Evolutionary conservation across 2,329 filamentous ascomycete genomes (phyloP).

Genomic region (Hymenotorrendiella dingleyae): DNA sequence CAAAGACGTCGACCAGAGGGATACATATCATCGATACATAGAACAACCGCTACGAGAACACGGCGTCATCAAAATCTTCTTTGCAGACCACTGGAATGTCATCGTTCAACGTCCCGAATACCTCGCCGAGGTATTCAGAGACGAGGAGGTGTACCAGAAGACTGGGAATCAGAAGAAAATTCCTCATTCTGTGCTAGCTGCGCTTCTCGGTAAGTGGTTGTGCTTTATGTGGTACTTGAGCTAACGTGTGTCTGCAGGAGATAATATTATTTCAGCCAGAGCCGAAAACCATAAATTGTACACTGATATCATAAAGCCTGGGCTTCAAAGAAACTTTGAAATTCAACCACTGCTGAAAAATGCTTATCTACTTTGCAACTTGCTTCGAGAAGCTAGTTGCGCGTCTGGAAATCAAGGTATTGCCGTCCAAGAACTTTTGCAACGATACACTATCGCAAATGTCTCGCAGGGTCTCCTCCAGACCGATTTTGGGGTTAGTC

Average conservation of each 20-base stretch:
- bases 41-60: constrained; percentile 1
- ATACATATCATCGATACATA: constrained; percentile 1
- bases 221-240: not conserved
- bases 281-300: constrained; percentile 1
- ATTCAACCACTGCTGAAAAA: not conserved
- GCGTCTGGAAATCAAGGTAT: constrained; percentile 1
- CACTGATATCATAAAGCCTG: constrained; percentile 2
- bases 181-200: constrained; percentile 2
- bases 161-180: constrained; percentile 9
- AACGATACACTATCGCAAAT: constrained; percentile 8
- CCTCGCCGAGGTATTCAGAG: constrained; percentile 5
- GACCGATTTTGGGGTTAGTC: constrained; percentile 4
- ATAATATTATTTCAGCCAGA: constrained; percentile 6
- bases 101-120: constrained; percentile 2
- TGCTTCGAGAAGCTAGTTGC: not conserved
- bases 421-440: constrained; percentile 2
- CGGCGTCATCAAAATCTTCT: constrained; percentile 6
- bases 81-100: constrained; percentile 3
- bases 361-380: constrained; percentile 2
- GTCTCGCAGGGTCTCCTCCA: constrained; percentile 4
- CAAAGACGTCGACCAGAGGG: constrained; percentile 6
- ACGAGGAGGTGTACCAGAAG: constrained; percentile 7
- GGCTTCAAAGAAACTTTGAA: constrained; percentile 6
- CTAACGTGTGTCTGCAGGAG: not conserved
- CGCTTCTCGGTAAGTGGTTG: not conserved